phyloP scores from a whole-genome alignment of 1,139 yeast species.

The Yamadazyma dushanensis region DNA sequence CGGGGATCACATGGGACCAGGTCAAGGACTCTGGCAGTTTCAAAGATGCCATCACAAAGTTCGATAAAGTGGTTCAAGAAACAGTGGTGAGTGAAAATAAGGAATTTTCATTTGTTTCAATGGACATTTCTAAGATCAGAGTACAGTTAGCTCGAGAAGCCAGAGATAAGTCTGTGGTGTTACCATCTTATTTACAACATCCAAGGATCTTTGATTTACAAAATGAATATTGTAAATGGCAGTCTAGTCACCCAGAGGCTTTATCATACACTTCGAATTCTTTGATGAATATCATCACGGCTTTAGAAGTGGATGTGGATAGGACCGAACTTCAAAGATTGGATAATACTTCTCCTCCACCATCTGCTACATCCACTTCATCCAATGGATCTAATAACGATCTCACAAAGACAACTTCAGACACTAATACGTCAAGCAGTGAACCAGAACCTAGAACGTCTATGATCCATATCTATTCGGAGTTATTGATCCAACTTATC shows the following conservation, averaged over 20 bases:
- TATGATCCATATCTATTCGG: constrained; percentile 27
- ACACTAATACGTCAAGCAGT: constrained; percentile 7
- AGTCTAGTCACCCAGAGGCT: constrained; percentile 59
- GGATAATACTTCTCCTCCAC: constrained; percentile 2
- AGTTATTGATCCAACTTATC: constrained; percentile 51
- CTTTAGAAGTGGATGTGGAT: constrained; percentile 54
- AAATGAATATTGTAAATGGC: constrained; percentile 74
- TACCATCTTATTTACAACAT: constrained; percentile 75
- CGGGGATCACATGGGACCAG: constrained; percentile 63
- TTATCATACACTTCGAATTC: constrained; percentile 51
- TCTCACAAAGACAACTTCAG: constrained; percentile 4
- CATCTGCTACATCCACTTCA: constrained; percentile 10
- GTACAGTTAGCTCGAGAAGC: constrained; percentile 83
- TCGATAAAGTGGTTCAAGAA: constrained; percentile 53
- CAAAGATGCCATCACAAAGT: constrained; percentile 56
- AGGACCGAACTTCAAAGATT: constrained; percentile 1
- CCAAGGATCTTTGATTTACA: constrained; percentile 77
- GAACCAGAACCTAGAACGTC: constrained; percentile 1
- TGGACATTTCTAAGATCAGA: constrained; percentile 67
- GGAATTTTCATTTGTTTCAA: constrained; percentile 68
- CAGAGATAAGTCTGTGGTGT: constrained; percentile 65
- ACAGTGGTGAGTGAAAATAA: constrained; percentile 40
- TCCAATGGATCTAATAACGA: constrained; percentile 7
- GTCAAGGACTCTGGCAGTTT: constrained; percentile 56
- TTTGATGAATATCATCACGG: constrained; percentile 54